A percentile compares a stretch with the other conserved stretches of the same genome.
These are phyloP conservation scores for Apiospora aurea DNA, from an alignment of 2,329 filamentous ascomycete genomes.

Conservation along the genomic window DNA sequence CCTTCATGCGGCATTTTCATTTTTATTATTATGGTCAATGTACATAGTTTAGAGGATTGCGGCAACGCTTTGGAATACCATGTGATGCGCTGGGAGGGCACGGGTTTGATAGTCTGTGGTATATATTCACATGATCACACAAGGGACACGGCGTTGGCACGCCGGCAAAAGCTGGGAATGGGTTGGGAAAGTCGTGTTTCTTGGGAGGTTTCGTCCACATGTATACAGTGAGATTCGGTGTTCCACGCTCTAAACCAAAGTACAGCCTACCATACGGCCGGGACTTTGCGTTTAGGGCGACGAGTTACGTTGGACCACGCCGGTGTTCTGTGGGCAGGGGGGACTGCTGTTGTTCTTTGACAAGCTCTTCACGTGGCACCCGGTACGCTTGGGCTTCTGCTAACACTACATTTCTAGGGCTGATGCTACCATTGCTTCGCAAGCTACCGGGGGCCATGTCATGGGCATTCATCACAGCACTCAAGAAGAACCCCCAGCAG, in stretches of 20 bases:
- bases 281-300: conserved; percentile 53
- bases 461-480: conserved; percentile 90
- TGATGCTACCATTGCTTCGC: conserved; percentile 85
- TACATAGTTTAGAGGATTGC: not conserved
- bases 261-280: conserved; percentile 41
- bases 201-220: not conserved
- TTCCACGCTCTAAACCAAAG: conserved; percentile 51
- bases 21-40: not conserved
- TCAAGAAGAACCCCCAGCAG: conserved; percentile 93
- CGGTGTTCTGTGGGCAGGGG: not conserved
- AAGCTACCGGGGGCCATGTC: conserved; percentile 99
- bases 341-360: not conserved
- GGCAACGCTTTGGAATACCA: not conserved
- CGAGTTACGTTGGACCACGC: conserved; percentile 51
- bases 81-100: not conserved
- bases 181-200: not conserved
- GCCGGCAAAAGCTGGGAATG: not conserved
- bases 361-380: not conserved
- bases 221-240: not conserved
- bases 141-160: not conserved
- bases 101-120: not conserved
- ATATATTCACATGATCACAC: not conserved
- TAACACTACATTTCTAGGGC: conserved; percentile 60
- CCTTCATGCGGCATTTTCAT: not conserved
- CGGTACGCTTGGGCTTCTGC: not conserved